Evolutionary conservation across 2,329 filamentous ascomycete species (phyloP).

Genomic region (Trichoderma sp.): DNA sequence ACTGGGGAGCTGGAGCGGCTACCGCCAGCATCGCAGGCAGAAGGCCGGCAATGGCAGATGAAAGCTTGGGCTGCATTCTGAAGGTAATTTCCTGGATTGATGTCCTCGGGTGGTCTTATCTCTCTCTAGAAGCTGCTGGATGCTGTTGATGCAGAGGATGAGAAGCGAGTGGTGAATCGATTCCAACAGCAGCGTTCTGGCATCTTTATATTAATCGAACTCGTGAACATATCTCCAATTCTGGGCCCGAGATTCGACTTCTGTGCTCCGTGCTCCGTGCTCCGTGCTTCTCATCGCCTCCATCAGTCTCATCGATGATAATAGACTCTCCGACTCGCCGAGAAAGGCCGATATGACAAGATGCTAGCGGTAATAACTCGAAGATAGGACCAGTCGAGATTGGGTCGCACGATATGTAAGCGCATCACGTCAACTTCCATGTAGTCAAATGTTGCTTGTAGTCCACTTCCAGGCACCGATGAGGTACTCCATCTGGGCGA

Average conservation of each 20-base stretch:
- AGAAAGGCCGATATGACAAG: neutral
- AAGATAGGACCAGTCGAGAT: neutral
- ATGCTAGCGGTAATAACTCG: neutral
- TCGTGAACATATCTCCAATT: neutral
- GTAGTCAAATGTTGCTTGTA: neutral
- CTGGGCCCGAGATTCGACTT: neutral
- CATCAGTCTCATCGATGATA: neutral
- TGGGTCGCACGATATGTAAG: neutral
- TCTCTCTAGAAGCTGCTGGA: neutral
- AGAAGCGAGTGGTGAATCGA: neutral
- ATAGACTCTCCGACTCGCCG: constrained; percentile 2
- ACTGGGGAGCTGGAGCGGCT: constrained; percentile 17
- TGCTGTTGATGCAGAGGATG: neutral
- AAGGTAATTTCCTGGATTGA: neutral
- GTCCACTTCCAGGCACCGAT: constrained; percentile 4
- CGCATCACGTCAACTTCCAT: neutral
- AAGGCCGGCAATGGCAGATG: neutral
- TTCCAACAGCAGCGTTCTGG: neutral
- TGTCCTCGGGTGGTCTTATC: neutral
- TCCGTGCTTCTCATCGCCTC: neutral
- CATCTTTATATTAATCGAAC: neutral
- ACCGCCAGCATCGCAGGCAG: constrained; percentile 15
- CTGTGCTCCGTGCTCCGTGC: neutral
- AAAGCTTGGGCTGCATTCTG: constrained; percentile 16
- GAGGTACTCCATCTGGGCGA: neutral